Conservation (phyloP, 805 yeast species). For the Wickerhamomyces bisporus region DNA sequence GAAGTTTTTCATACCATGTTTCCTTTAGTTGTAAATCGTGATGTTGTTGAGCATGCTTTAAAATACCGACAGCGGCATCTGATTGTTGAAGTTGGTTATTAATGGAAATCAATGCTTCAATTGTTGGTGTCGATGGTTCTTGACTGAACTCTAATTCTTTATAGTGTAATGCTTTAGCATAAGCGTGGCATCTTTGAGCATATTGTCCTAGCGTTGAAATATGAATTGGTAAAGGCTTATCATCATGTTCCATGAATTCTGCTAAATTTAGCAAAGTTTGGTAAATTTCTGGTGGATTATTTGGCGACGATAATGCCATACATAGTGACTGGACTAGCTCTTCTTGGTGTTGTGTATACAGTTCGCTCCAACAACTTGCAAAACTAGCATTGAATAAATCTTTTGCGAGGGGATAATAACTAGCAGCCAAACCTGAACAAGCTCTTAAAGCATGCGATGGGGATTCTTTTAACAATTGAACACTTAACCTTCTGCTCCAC, state of each 20-base stretch:
- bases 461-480: conserved; percentile 82
- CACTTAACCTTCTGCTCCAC: conserved; percentile 85
- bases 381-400: conserved; percentile 93
- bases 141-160: conserved; percentile 92
- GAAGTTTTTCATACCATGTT: conserved; percentile 96
- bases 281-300: conserved; percentile 92
- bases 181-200: conserved; percentile 94
- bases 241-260: conserved; percentile 97
- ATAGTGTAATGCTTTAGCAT: conserved; percentile 94
- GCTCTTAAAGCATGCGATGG: conserved; percentile 94
- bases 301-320: conserved; percentile 81
- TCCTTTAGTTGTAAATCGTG: conserved; percentile 90
- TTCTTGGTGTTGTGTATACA: conserved; percentile 84
- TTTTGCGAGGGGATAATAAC: conserved; percentile 80
- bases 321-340: conserved; percentile 83
- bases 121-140: conserved; percentile 87
- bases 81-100: conserved; percentile 94
- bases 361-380: conserved; percentile 92
- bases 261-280: conserved; percentile 86
- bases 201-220: conserved; percentile 87
- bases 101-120: conserved; percentile 86
- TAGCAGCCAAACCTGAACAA: conserved; percentile 83
- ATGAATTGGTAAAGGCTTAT: conserved; percentile 86
- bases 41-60: conserved; percentile 89
- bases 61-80: conserved; percentile 96